Conservation (phyloP, 1,139 yeast species). For the Yamadazyma songkhlaensis region DNA sequence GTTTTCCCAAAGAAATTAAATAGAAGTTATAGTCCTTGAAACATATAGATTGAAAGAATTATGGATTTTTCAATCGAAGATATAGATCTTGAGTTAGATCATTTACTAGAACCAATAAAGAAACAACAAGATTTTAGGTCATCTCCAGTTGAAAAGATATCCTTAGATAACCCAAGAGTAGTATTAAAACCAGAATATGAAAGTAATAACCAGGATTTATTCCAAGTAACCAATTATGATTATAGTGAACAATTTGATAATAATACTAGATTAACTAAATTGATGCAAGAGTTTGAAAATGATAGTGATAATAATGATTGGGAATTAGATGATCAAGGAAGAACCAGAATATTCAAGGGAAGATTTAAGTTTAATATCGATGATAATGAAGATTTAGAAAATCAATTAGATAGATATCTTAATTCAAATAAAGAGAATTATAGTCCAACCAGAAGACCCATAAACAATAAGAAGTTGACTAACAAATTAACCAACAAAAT, state of each 20-base stretch:
- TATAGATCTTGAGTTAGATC: conserved; percentile 24
- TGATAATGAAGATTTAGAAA: conserved; percentile 22
- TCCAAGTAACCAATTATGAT: conserved; percentile 34
- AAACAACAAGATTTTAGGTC: neutral
- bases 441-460: conserved; percentile 25
- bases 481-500: neutral
- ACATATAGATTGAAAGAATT: conserved; percentile 2
- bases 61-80: conserved; percentile 19
- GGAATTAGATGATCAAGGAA: conserved; percentile 46
- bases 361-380: conserved; percentile 24
- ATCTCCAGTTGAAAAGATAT: conserved; percentile 3
- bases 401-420: conserved; percentile 27
- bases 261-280: conserved; percentile 37
- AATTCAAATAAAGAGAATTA: conserved; percentile 37
- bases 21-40: neutral
- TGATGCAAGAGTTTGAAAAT: conserved; percentile 27
- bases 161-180: conserved; percentile 5
- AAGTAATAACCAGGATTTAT: conserved; percentile 25
- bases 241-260: conserved; percentile 9
- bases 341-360: conserved; percentile 44
- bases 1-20: conserved; percentile 1
- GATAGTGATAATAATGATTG: conserved; percentile 25
- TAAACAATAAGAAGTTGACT: conserved; percentile 5
- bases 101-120: conserved; percentile 14
- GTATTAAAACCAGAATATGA: conserved; percentile 3